phyloP scores from a whole-genome alignment of 495 filamentous ascomycete genomes.

The Friedmanniomyces simplex region DNA sequence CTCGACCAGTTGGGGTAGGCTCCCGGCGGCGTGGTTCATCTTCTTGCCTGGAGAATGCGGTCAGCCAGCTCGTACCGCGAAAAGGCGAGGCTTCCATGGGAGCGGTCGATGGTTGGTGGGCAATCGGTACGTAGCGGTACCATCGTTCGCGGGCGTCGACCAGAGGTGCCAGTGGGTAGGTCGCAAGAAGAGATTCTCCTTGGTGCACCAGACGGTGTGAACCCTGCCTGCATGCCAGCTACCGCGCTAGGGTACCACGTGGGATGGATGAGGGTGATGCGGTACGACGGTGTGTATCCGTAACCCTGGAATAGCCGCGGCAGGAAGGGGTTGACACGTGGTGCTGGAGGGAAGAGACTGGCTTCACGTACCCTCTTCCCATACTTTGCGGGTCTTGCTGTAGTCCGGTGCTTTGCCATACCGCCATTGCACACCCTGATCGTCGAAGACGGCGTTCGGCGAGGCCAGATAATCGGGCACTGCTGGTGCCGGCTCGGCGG shows the following conservation, averaged over 20 bases:
- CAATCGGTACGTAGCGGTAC: background rate
- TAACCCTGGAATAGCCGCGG: background rate
- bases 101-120: background rate
- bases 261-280: background rate
- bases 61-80: background rate
- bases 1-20: conserved; percentile 49
- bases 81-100: background rate
- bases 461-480: conserved; percentile 53
- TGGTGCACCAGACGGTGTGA: background rate
- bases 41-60: conserved; percentile 39
- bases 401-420: conserved; percentile 51
- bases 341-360: background rate
- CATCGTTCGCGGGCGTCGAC: background rate
- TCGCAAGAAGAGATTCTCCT: background rate
- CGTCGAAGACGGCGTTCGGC: conserved; percentile 48
- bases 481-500: conserved; percentile 25
- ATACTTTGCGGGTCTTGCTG: conserved; percentile 44
- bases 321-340: background rate
- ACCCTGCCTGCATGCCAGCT: background rate
- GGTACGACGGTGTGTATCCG: background rate
- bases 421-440: conserved; percentile 44
- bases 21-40: conserved; percentile 41
- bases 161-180: background rate
- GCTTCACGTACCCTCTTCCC: conserved; percentile 37
- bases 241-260: conserved; percentile 1